phyloP scores from a whole-genome alignment of 2,329 filamentous ascomycete genomes.

The Ophiostoma ips region DNA sequence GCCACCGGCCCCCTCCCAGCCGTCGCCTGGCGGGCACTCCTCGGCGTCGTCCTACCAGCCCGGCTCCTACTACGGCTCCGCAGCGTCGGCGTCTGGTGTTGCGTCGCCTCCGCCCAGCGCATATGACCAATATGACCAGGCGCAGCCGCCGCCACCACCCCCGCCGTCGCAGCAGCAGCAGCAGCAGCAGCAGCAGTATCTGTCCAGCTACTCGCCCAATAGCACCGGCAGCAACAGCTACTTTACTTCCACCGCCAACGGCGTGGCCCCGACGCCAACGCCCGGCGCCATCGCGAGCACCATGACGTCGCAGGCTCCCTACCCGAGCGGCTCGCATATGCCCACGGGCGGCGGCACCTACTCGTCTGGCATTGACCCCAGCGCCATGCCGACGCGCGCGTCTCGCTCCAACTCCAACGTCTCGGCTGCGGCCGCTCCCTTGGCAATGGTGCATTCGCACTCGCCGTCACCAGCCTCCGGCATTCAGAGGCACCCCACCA shows the following conservation, averaged over 20 bases:
- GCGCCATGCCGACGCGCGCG: conserved; percentile 29
- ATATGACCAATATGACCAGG: conserved; percentile 17
- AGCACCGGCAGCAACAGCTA: neutral
- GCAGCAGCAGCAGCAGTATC: conserved; percentile 12
- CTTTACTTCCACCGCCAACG: conserved; percentile 10
- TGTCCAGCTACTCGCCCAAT: conserved; percentile 16
- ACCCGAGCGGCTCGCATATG: conserved; percentile 38
- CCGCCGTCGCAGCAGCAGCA: no score
- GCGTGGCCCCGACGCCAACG: conserved; percentile 23
- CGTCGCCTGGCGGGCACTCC: neutral
- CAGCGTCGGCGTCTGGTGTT: conserved; percentile 10
- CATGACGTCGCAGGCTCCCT: conserved; percentile 31
- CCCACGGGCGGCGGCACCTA: conserved; percentile 27
- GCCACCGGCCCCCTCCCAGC: conserved; percentile 4
- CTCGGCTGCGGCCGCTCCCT: conserved; percentile 31
- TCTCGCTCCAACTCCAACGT: conserved; percentile 36
- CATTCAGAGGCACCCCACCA: conserved; percentile 44
- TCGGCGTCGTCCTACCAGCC: conserved; percentile 6
- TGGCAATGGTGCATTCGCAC: conserved; percentile 24
- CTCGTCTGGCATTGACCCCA: conserved; percentile 32
- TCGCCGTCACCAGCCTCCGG: conserved; percentile 28
- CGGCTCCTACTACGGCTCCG: conserved; percentile 13
- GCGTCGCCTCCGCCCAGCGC: conserved; percentile 13
- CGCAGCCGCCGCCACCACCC: neutral
- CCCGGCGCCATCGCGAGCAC: conserved; percentile 15